These are phyloP conservation scores for Polyporus tsugae DNA, from an alignment of 1,284 basidiomycete genomes.

Conservation along the genomic window DNA sequence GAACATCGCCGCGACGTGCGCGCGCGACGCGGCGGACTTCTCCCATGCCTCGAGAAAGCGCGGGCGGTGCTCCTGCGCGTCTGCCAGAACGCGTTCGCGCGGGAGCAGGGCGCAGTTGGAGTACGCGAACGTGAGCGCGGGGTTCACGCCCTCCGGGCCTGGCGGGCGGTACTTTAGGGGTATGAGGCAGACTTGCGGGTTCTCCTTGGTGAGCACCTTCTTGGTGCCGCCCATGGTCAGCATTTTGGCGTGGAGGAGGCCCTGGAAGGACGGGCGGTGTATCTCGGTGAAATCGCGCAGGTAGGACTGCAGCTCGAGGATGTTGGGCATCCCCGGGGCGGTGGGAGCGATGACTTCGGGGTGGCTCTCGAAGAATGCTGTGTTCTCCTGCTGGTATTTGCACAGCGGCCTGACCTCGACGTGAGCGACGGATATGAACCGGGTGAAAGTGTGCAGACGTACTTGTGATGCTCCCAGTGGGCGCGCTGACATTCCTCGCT, in stretches of 20 bases:
- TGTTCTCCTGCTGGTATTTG: slow-evolving; percentile 14
- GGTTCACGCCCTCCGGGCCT: slow-evolving; percentile 10
- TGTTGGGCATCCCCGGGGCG: slow-evolving; percentile 8
- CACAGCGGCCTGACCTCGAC: slow-evolving; percentile 2
- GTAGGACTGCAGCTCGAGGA: slow-evolving; percentile 12
- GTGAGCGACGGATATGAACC: neutral
- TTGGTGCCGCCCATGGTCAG: slow-evolving; percentile 8
- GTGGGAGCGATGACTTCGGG: neutral
- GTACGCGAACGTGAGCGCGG: slow-evolving; percentile 5
- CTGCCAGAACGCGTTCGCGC: slow-evolving; percentile 15
- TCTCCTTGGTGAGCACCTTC: slow-evolving; percentile 4
- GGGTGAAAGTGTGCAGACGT: neutral
- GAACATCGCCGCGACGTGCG: neutral
- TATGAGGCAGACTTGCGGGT: slow-evolving; percentile 17
- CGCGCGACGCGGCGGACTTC: slow-evolving; percentile 11
- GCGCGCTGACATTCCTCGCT: slow-evolving; percentile 17
- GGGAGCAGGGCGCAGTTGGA: slow-evolving; percentile 10
- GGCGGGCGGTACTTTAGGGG: slow-evolving; percentile 14
- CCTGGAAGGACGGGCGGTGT: slow-evolving; percentile 16
- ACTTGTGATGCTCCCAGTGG: slow-evolving; percentile 20
- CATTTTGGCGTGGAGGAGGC: slow-evolving; percentile 16
- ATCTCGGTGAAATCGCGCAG: slow-evolving; percentile 19
- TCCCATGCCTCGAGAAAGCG: slow-evolving; percentile 10
- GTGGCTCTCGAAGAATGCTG: neutral
- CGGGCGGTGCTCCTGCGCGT: neutral